Percentiles rank a stretch among this genome's conserved stretches.
Evolutionary conservation across 345 rosid genomes (phyloP).

Genomic region (Aquilaria sinensis): DNA sequence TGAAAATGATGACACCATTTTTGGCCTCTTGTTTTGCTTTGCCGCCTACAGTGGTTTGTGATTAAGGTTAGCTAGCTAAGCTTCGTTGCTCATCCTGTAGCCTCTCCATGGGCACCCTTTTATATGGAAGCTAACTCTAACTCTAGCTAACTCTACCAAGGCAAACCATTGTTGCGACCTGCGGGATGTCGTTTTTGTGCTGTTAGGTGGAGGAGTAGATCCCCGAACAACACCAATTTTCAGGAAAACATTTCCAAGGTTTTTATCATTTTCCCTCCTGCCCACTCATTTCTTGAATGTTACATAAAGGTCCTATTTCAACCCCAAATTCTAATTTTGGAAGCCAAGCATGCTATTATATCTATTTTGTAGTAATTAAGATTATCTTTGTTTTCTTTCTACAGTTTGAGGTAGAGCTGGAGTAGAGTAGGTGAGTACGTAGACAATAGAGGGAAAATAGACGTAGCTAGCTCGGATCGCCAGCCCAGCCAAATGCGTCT

Average conservation of each 20-base stretch:
- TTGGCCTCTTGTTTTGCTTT: constrained; percentile 11
- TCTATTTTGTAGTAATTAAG: constrained; percentile 1
- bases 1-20: constrained; percentile 1
- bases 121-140: constrained; percentile 27
- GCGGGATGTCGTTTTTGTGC: constrained; percentile 45
- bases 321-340: neutral
- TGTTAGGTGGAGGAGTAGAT: constrained; percentile 47
- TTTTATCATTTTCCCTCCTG: neutral
- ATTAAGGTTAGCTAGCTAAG: neutral
- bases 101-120: constrained; percentile 36
- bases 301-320: constrained; percentile 28
- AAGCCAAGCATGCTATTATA: neutral
- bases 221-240: constrained; percentile 46
- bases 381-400: neutral
- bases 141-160: too few species aligned
- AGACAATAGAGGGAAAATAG: neutral
- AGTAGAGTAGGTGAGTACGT: neutral
- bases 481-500: constrained; percentile 7
- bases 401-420: neutral
- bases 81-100: constrained; percentile 19
- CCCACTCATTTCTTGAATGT: constrained; percentile 25
- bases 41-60: constrained; percentile 1
- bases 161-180: constrained; percentile 20
- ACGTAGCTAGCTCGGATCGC: neutral
- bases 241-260: neutral